A percentile compares a stretch with the other conserved stretches of the same genome.
phyloP scores from a whole-genome alignment of 257 asterid genomes.

The Gentiana straminea region DNA sequence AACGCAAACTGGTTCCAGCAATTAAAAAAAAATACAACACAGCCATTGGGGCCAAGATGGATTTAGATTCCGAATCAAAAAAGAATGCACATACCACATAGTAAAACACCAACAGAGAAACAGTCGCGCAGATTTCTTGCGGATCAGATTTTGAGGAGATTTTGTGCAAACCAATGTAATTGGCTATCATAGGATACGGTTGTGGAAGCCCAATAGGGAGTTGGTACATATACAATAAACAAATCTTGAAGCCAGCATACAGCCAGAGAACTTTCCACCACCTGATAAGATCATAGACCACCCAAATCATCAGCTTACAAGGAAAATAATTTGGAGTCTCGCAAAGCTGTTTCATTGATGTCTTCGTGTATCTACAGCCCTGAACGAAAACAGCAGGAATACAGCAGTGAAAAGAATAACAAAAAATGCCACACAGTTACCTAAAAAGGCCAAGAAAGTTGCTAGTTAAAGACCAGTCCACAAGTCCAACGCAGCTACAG shows the following conservation, averaged over 20 bases:
- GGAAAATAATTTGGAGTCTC: constrained; percentile 5
- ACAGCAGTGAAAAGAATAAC: constrained; percentile 2
- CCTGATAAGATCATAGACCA: constrained; percentile 48
- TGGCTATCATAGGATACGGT: constrained; percentile 31
- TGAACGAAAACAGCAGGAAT: neutral
- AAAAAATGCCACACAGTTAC: constrained; percentile 22
- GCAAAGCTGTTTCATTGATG: neutral
- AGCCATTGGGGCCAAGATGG: constrained; percentile 4
- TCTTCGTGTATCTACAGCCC: neutral
- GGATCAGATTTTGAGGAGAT: constrained; percentile 51
- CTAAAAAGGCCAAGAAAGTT: constrained; percentile 97
- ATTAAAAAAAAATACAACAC: no score
- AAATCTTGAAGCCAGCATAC: constrained; percentile 67
- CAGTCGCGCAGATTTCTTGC: constrained; percentile 71
- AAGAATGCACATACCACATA: constrained; percentile 58
- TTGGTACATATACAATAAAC: constrained; percentile 75
- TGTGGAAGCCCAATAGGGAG: constrained; percentile 63
- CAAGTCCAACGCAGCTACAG: constrained; percentile 94
- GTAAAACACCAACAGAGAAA: constrained; percentile 71
- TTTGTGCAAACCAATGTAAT: constrained; percentile 62
- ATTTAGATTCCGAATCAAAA: constrained; percentile 13
- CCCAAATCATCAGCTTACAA: constrained; percentile 21
- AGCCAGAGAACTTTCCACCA: constrained; percentile 95
- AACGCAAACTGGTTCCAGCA: neutral
- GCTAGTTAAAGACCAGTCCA: constrained; percentile 94